These are phyloP conservation scores for Discostella stelligeroides DNA, from an alignment of 108 stramenopile species.

Conservation along the genomic window DNA sequence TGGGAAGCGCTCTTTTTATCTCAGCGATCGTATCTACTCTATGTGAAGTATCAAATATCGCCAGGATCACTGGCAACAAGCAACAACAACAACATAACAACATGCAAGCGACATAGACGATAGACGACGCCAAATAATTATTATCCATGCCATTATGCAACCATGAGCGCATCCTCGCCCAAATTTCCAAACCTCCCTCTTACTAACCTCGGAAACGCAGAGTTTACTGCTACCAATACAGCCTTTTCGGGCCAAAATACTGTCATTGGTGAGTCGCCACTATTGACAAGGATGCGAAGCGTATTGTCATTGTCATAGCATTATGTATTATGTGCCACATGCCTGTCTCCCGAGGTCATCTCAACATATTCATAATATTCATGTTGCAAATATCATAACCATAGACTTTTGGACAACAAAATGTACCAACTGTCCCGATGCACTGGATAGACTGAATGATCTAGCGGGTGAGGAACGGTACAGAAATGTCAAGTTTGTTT, in stretches of 20 bases:
- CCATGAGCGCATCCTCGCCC: slow-evolving; percentile 13
- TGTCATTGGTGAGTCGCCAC: slow-evolving; percentile 68
- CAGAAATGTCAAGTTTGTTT: slow-evolving; percentile 70
- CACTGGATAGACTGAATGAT: slow-evolving; percentile 72
- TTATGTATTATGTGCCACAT: too few species aligned
- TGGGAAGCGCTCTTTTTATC: background rate
- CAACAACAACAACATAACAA: too few species aligned
- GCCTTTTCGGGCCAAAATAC: slow-evolving; percentile 68
- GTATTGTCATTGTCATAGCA: background rate
- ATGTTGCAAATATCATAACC: background rate
- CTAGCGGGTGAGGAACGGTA: slow-evolving; percentile 63
- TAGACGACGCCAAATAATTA: too few species aligned
- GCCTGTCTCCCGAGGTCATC: too few species aligned
- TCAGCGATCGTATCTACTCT: too few species aligned
- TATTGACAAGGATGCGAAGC: background rate
- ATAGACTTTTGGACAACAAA: slow-evolving; percentile 92
- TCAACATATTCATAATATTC: too few species aligned
- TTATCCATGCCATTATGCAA: background rate
- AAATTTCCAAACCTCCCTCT: slow-evolving; percentile 56
- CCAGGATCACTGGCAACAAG: too few species aligned
- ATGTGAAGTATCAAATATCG: too few species aligned
- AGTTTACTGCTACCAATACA: slow-evolving; percentile 56
- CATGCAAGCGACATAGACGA: too few species aligned
- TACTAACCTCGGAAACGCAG: slow-evolving; percentile 70
- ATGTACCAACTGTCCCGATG: slow-evolving; percentile 83